Conservation (phyloP, 1,284 basidiomycete genomes). For the Erythrobasidium hasegawianum region DNA sequence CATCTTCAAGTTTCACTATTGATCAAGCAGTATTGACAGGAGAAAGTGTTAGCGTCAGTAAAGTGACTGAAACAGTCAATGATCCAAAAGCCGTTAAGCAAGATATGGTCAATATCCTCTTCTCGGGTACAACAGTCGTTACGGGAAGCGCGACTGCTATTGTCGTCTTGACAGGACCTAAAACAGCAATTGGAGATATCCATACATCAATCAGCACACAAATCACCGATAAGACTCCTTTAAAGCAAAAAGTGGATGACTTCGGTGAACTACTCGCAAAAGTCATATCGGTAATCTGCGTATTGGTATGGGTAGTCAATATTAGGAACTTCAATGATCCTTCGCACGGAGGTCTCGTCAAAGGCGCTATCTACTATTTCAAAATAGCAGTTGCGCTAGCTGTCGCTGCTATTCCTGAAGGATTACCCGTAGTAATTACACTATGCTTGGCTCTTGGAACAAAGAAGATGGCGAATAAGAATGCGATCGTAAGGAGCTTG, state of each 20-base stretch:
- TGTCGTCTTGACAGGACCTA: slow-evolving; percentile 76
- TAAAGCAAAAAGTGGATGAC: slow-evolving; percentile 93
- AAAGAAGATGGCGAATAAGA: slow-evolving; percentile 96
- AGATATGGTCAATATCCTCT: slow-evolving; percentile 91
- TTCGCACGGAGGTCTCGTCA: slow-evolving; percentile 77
- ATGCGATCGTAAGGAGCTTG: slow-evolving; percentile 89
- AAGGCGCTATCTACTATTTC: slow-evolving; percentile 94
- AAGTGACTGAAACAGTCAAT: slow-evolving; percentile 62
- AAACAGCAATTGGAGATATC: slow-evolving; percentile 89
- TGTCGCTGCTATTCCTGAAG: slow-evolving; percentile 93
- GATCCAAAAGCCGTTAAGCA: slow-evolving; percentile 81
- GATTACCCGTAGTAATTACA: slow-evolving; percentile 90
- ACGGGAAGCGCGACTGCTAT: slow-evolving; percentile 80
- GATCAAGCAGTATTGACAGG: slow-evolving; percentile 94
- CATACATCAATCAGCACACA: slow-evolving; percentile 83
- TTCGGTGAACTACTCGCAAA: slow-evolving; percentile 94
- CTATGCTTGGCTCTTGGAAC: slow-evolving; percentile 93
- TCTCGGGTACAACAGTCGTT: slow-evolving; percentile 89
- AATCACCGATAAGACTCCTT: slow-evolving; percentile 85
- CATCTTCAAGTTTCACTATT: slow-evolving; percentile 83
- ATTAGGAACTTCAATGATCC: slow-evolving; percentile 90
- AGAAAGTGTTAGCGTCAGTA: slow-evolving; percentile 82
- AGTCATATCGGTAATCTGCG: slow-evolving; percentile 89
- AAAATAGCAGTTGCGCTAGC: slow-evolving; percentile 95
- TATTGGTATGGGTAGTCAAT: slow-evolving; percentile 94